Evolutionary conservation across 75 land plant genomes (phyloP).

Genomic region (Cupressus sempervirens): DNA sequence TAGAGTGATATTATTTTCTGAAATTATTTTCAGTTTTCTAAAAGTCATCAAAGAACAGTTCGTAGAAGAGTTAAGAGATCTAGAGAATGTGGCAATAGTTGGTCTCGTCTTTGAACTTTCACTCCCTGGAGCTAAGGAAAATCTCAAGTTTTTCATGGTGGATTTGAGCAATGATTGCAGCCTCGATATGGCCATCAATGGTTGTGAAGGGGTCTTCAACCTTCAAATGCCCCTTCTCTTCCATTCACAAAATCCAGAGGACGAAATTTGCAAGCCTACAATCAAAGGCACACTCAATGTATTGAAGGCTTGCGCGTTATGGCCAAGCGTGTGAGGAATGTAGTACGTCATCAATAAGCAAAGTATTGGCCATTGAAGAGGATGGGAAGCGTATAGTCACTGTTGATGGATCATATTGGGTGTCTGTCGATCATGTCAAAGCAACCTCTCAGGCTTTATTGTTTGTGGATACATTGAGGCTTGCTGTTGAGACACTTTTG

Average conservation of each 20-base stretch:
- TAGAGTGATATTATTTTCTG: no score
- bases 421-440: slow-evolving; percentile 15
- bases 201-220: slow-evolving; percentile 69
- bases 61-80: no score
- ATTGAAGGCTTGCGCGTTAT: slow-evolving; percentile 42
- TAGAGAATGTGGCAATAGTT: slow-evolving; percentile 46
- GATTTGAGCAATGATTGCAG: slow-evolving; percentile 49
- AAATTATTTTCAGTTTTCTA: no score
- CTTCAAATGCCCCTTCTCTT: slow-evolving; percentile 49
- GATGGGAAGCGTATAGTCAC: slow-evolving; percentile 17
- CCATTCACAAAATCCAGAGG: neutral
- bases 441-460: no score
- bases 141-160: slow-evolving; percentile 49
- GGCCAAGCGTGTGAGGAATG: slow-evolving; percentile 38
- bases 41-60: no score
- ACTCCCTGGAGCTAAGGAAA: slow-evolving; percentile 61
- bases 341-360: slow-evolving; percentile 65
- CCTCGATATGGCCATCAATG: slow-evolving; percentile 47
- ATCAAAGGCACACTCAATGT: slow-evolving; percentile 51
- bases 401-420: slow-evolving; percentile 42
- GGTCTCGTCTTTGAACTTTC: slow-evolving; percentile 44
- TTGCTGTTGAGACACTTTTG: no score
- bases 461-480: no score
- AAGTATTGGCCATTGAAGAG: slow-evolving; percentile 29
- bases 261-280: neutral